Base-by-base conservation (phyloP, 495 filamentous ascomycete species). In the Oleoguttula mirabilis region DNA sequence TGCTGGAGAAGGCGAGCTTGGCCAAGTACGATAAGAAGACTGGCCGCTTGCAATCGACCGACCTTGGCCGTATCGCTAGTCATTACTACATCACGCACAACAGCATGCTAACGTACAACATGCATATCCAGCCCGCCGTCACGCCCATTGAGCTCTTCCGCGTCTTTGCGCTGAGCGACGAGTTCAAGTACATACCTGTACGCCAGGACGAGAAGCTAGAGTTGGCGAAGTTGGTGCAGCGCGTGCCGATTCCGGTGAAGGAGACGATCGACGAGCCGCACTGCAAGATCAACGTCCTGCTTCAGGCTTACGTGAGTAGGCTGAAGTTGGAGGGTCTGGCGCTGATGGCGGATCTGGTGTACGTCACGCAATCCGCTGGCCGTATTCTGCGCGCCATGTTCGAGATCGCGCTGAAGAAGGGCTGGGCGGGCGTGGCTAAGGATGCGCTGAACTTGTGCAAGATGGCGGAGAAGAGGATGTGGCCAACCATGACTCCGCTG, bases 391-490 rank as follows among this genome's bases (percentile, higher is more conserved):
- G 90, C 12, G 90, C 92, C 0, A 80, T 99, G 19, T 99, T 96
- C 52, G 90, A 99, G 60, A 95, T 99, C 32, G 82, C 79, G 21
- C 64, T 99, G 37, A 94, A 87, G 68, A 94, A 94, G 60, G 88
- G 88, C 14, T 99, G 88, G 90, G 73, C 92, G 6, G 84, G 79
- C 11, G 92, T 96, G 10, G 82, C 90, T 7, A 94, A 88, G 66
- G 82, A 79, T 45, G 86, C 92, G 4, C 70, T 99, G 23, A 84
- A 95, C 52, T 69, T 99, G 28, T 99, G 90, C 66, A 99, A 99
- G 66, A 96, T 93, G 88, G 88, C 88, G 2, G 90, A 99, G 67
- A 93, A 92, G 69, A 71, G 92, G 19, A 96, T 96, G 90, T 99
- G 90, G 90, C 88, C 87, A 4, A 94, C 88, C 16, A 96, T 96